Conservation (phyloP, 2,329 filamentous ascomycete species). For the Fusarium coicis region DNA sequence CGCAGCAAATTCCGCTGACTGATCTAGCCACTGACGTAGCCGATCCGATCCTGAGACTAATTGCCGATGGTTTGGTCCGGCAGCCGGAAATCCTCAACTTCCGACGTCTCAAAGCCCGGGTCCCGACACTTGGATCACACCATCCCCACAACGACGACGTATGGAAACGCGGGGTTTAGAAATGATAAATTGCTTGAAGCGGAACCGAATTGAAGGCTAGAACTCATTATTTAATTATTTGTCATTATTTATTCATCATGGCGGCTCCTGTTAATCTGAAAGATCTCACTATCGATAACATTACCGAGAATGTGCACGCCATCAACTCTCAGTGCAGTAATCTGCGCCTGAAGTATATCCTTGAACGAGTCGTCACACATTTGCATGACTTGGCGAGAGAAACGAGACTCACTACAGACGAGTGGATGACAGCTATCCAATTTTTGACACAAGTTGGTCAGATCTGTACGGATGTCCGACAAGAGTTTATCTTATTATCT, state of each 20-base stretch:
- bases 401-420: slow-evolving; percentile 74
- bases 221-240: not conserved
- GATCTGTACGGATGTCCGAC: slow-evolving; percentile 74
- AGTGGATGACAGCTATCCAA: slow-evolving; percentile 77
- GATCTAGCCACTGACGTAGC: not conserved
- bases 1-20: not conserved
- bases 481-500: slow-evolving; percentile 82
- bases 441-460: slow-evolving; percentile 77
- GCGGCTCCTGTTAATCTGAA: slow-evolving; percentile 23
- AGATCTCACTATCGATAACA: slow-evolving; percentile 78
- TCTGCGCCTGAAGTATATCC: slow-evolving; percentile 71
- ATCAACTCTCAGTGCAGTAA: slow-evolving; percentile 76
- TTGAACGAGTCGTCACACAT: slow-evolving; percentile 76
- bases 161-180: slow-evolving; percentile 2
- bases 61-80: not conserved
- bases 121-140: not conserved
- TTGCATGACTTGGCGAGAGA: slow-evolving; percentile 82
- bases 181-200: not conserved
- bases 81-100: not conserved
- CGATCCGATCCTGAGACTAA: not conserved
- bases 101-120: not conserved
- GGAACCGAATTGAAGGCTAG: not conserved
- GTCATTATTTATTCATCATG: not conserved
- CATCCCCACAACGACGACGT: not conserved
- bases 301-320: slow-evolving; percentile 75